Evolutionary conservation across 2,329 filamentous ascomycete species (phyloP).

Genomic region (Lecanicillium sp.): DNA sequence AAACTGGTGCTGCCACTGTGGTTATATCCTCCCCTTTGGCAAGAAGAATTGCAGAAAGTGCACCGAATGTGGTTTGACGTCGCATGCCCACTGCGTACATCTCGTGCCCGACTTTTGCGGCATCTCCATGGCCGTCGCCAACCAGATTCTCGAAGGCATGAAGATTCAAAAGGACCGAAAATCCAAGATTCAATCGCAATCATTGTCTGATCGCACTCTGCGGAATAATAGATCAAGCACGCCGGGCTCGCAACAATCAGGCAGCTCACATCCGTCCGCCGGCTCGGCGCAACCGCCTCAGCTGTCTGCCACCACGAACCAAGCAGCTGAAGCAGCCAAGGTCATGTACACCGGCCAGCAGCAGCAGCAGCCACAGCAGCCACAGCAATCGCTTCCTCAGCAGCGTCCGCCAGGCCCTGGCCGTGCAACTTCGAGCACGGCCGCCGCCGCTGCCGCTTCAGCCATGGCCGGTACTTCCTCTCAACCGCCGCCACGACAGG

Average conservation of each 20-base stretch:
- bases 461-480: slow-evolving; percentile 45
- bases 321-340: slow-evolving; percentile 57
- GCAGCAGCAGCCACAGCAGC: slow-evolving; percentile 28
- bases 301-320: slow-evolving; percentile 22
- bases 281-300: slow-evolving; percentile 6
- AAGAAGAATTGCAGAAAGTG: slow-evolving; percentile 94
- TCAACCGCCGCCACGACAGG: slow-evolving; percentile 25
- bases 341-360: slow-evolving; percentile 47
- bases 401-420: slow-evolving; percentile 28
- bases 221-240: slow-evolving; percentile 39
- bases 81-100: slow-evolving; percentile 85
- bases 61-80: slow-evolving; percentile 82
- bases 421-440: slow-evolving; percentile 42
- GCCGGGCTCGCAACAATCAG: slow-evolving; percentile 30
- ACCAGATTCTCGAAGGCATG: slow-evolving; percentile 83
- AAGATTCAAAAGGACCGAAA: slow-evolving; percentile 65
- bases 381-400: slow-evolving; percentile 34
- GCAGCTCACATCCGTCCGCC: slow-evolving; percentile 22
- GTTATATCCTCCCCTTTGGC: slow-evolving; percentile 89
- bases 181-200: slow-evolving; percentile 38
- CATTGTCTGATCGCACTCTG: slow-evolving; percentile 58
- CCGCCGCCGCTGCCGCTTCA: slow-evolving; percentile 47
- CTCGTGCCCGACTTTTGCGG: slow-evolving; percentile 97
- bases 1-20: slow-evolving; percentile 99
- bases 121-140: slow-evolving; percentile 97